Base-by-base conservation (phyloP, 208 protist genomes). In the Blastocrithidia nonstop region DNA sequence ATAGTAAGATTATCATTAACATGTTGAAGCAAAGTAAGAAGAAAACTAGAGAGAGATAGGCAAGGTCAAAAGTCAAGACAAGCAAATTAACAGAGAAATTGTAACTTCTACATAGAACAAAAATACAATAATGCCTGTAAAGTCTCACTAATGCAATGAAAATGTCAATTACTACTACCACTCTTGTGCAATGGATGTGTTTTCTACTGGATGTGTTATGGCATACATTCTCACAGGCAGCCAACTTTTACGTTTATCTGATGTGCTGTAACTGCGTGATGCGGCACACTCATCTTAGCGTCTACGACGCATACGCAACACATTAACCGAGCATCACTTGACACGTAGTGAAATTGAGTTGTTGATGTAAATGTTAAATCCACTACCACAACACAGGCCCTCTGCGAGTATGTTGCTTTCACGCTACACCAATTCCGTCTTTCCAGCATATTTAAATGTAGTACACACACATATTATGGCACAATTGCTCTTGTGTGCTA, bases 161-260 rank as follows among this genome's bases (percentile, higher is more conserved):
- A 79, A 83, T 23, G 5, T 84, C 13, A 90, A 90, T 50, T 51
- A 78, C 15, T 60, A 62, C 20, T 53, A 40, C 0, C 82, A 91
- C 55, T 83, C 71, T 9, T 25, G 53, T 5, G 53, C 70, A 6
- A 92, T 92, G 82, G 82, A 92, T 40, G 54, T 92, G 25, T 92
- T 92, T 38, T 87, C 82, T 16, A 58, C 63, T 0, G 82, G 60
- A 3, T 87, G 77, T 38, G 75, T 84, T 4, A 38, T 92, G 26
- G 62, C 56, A 20, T 69, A 83, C 32, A 60, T 92, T 20, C 66
- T 84, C 48, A 63, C 55, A 3, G 82, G 82, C 23, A 70, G 84
- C 37, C 77, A 69, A 5, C 66, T 80, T 6, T 71, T 92, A 22
- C 49, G 42, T 2, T 54, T 88, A 11, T 64, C 75, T 11, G 64